Base-by-base conservation (phyloP, 2,329 filamentous ascomycete species). In the Penicillium corylophilum region DNA sequence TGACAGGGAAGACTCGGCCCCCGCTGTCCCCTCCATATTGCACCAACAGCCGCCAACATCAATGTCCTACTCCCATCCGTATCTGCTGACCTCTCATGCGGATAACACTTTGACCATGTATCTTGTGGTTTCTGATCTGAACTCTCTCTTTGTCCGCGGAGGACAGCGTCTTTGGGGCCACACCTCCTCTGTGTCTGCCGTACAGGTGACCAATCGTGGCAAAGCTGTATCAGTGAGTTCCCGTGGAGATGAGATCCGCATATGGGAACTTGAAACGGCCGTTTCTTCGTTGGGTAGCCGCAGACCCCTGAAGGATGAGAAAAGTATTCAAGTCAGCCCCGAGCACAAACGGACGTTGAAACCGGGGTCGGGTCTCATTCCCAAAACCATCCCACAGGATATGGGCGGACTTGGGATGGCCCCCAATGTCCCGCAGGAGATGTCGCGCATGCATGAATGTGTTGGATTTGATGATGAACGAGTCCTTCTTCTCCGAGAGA, bases 391-490 rank as follows among this genome's bases (percentile, higher is more conserved):
- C 20, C 43, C 13, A n/a, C 24, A 24, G 29, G 41, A 41, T 9
- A 16, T 40, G 24, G 22, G 24, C 18, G 45, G 29, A 16, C 36
- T 44, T n/a, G 47, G 51, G n/a, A 22, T 47, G 26, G 33, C 22
- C 47, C 60, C 70, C 6, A 65, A 73, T 44, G 55, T 62, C 13
- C 69, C 71, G 24, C 68, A 69, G 36, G 72, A 77, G 41, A 57
- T 75, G 13, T 70, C 73, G 4, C 68, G 78, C 5, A 79, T 74
- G 35, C 71, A 78, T 54, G 79, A 80, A 46, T 93, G 88, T 83
- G 84, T 96, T 8, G 90, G 89, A 0, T 96, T 96, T 64, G 90
- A 96, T 64, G 90, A 95, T 39, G 89, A 95, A 71, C 90, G 90
- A 74, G 88, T 96, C n/a, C 86, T 95, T 55, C 84, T 96, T 38